Percentiles rank a stretch among this genome's conserved stretches.
Conservation (phyloP, 495 filamentous ascomycete genomes). For the Darksidea phi region DNA sequence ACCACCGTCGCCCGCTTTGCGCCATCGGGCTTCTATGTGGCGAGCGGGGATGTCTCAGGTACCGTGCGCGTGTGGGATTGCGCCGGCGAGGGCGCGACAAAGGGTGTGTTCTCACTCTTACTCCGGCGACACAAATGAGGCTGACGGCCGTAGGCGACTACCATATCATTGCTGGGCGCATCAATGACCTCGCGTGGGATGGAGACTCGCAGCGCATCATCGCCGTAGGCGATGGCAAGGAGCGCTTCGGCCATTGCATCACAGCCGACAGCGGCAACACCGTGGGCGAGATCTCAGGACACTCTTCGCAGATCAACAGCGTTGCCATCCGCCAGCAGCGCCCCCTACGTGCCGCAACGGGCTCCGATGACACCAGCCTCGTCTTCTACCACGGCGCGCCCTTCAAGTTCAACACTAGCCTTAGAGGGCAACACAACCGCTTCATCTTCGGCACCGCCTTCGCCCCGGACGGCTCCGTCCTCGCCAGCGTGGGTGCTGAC, state of each 20-base stretch:
- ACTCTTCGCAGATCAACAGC: conserved; percentile 84
- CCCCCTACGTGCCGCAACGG: conserved; percentile 85
- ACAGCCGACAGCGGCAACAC: conserved; percentile 94
- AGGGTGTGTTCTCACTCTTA: conserved; percentile 45
- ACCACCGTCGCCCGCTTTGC: conserved; percentile 94
- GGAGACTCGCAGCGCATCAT: conserved; percentile 95
- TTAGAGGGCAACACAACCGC: conserved; percentile 76
- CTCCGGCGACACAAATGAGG: conserved; percentile 7
- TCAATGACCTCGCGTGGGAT: conserved; percentile 96
- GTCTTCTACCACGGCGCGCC: conserved; percentile 93
- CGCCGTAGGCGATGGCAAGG: conserved; percentile 91
- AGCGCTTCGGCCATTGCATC: conserved; percentile 90
- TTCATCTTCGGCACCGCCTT: conserved; percentile 88
- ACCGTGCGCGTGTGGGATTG: conserved; percentile 87
- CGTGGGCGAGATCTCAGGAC: conserved; percentile 88
- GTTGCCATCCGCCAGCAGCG: conserved; percentile 88
- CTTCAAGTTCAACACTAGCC: conserved; percentile 82
- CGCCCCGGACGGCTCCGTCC: conserved; percentile 78
- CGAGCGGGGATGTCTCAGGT: conserved; percentile 85
- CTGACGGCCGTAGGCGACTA: conserved; percentile 66
- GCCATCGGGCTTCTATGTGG: conserved; percentile 91
- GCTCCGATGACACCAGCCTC: conserved; percentile 80
- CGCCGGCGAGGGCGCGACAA: conserved; percentile 62
- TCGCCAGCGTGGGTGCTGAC: conserved; percentile 90
- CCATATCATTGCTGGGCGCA: conserved; percentile 87